Percentiles rank a stretch among this genome's conserved stretches.
Conservation (phyloP, 1,284 basidiomycete species). For the Ustilago trichophora region DNA sequence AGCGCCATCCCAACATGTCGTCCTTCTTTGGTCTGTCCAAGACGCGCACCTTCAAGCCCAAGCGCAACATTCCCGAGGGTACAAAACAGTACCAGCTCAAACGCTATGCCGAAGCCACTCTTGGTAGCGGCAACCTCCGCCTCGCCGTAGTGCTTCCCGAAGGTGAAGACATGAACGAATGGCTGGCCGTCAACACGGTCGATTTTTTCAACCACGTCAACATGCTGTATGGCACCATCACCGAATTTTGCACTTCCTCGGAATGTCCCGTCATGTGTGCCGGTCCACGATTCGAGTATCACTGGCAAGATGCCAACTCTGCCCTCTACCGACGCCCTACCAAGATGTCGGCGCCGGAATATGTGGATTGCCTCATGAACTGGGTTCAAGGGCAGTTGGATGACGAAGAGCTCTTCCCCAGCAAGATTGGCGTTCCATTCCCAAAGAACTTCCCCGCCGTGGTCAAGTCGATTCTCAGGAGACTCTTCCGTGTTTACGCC, state of each 20-base stretch:
- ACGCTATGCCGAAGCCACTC: constrained; percentile 94
- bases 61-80: constrained; percentile 91
- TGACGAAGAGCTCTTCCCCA: constrained; percentile 91
- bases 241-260: constrained; percentile 63
- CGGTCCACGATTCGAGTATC: constrained; percentile 94
- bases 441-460: constrained; percentile 89
- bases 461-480: constrained; percentile 88
- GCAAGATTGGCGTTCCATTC: constrained; percentile 93
- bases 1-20: too few relatives aligned
- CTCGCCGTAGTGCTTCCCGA: constrained; percentile 63
- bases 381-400: constrained; percentile 95
- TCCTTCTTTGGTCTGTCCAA: constrained; percentile 69
- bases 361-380: constrained; percentile 98
- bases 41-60: constrained; percentile 94
- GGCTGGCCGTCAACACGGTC: constrained; percentile 66
- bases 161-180: constrained; percentile 65
- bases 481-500: constrained; percentile 95
- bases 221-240: constrained; percentile 66
- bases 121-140: constrained; percentile 72
- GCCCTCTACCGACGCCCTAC: constrained; percentile 61
- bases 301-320: constrained; percentile 83
- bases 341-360: constrained; percentile 72
- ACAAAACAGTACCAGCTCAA: constrained; percentile 96
- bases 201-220: constrained; percentile 67
- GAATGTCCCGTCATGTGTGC: constrained; percentile 98